Base-by-base conservation (phyloP, 768 basidiomycete species). In the Tephrocybe sp. region DNA sequence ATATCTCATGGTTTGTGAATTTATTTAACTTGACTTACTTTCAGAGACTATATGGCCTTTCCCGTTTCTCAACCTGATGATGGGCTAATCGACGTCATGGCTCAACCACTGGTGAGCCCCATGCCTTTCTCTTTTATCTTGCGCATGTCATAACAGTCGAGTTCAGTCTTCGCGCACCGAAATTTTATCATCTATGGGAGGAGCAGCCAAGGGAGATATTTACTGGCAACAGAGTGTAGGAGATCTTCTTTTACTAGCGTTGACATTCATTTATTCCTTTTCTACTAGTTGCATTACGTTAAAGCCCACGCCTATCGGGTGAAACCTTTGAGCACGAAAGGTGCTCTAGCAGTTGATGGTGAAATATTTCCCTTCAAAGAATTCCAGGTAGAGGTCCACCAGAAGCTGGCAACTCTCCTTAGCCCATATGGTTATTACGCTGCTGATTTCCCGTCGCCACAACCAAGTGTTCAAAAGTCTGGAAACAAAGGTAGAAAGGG, bases 31-130 rank as follows among this genome's bases (percentile, higher is more conserved):
- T 52, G 16, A 48, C 20, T 22, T 39, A 17, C 49, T 17, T 51
- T 34, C 52, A 86, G 86, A 14, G 85, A 87, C 51, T 74, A 87
- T 33, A 85, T 92, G 85, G 82, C 89, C 20, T 94, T 92, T 62
- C 92, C 90, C 0, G 84, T 89, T 3, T 89, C 89, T 17, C 64
- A 85, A 44, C 87, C 89, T 0, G 80, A 87, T 52, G 89, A 94
- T 60, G 89, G 90, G 0, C 65, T 84, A 26, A 83, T 93, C 46
- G 91, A 92, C 58, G 65, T 93, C 38, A 76, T 79, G 38, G 73
- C 78, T 34, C 84, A 91, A 72, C 77, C 80, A 48, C 56, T 73
- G 51, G 91, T 88, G 60, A 33, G 80, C 67, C 8, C 12, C 22
- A 14, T 34, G 34, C 2, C 12, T 14, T 34, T 3, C 22, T 17